These are phyloP conservation scores for Blastomyces parvus DNA, from an alignment of 2,329 filamentous ascomycete genomes.

Conservation along the genomic window DNA sequence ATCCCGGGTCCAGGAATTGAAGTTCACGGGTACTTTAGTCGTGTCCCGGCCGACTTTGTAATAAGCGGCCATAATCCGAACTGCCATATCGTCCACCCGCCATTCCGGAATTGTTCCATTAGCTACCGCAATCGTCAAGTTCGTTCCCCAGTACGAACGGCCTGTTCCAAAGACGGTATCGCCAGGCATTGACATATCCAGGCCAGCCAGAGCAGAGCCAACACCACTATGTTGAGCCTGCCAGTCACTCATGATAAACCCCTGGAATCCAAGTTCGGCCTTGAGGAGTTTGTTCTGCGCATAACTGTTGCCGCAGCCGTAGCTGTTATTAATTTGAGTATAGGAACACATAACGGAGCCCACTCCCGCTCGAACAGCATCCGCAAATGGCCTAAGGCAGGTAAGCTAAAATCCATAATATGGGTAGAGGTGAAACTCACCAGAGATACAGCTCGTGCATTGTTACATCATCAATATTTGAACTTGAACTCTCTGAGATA, in stretches of 20 bases:
- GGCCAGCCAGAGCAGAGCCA: constrained; percentile 54
- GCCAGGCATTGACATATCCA: constrained; percentile 79
- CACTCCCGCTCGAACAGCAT: constrained; percentile 57
- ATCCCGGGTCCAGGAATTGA: constrained; percentile 75
- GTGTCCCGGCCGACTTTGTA: constrained; percentile 53
- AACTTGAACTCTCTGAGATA: constrained; percentile 52
- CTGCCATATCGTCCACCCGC: constrained; percentile 84
- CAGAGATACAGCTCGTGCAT: constrained; percentile 56
- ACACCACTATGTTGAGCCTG: constrained; percentile 64
- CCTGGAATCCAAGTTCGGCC: constrained; percentile 64
- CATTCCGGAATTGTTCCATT: constrained; percentile 85
- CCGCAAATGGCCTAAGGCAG: constrained; percentile 51
- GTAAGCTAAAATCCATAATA: constrained; percentile 7
- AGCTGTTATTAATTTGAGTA: constrained; percentile 61
- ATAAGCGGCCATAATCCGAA: constrained; percentile 62
- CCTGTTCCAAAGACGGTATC: constrained; percentile 70
- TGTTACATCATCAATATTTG: constrained; percentile 55
- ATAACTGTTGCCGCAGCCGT: constrained; percentile 56
- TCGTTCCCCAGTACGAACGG: constrained; percentile 69
- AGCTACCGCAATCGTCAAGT: constrained; percentile 75
- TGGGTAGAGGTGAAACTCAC: constrained; percentile 20
- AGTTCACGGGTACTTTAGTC: constrained; percentile 56
- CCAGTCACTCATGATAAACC: constrained; percentile 65
- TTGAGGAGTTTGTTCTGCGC: constrained; percentile 56
- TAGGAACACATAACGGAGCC: constrained; percentile 64